Conservation (phyloP, 2,329 filamentous ascomycete genomes). For the Mycosphaerella sp. region DNA sequence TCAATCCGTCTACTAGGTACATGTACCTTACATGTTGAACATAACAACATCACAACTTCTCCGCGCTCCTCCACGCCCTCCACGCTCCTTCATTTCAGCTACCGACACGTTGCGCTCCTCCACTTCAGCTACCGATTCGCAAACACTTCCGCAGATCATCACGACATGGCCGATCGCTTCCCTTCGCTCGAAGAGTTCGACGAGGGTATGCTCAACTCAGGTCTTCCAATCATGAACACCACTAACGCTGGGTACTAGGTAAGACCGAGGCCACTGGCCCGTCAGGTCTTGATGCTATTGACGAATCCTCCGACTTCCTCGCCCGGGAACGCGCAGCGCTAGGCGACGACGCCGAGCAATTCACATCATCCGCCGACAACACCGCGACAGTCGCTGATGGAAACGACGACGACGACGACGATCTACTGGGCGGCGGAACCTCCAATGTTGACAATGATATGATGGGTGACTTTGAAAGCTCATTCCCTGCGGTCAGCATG, state of each 20-base stretch:
- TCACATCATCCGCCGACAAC: constrained; percentile 68
- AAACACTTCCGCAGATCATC: background rate
- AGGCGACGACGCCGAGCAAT: constrained; percentile 89
- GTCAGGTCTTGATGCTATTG: constrained; percentile 43
- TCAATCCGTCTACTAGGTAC: too few relatives aligned
- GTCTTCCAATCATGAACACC: background rate
- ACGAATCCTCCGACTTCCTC: constrained; percentile 75
- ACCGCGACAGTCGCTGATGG: constrained; percentile 54
- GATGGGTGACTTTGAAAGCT: constrained; percentile 69
- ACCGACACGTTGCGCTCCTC: constrained; percentile 5
- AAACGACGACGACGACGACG: constrained; percentile 59
- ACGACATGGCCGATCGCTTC: constrained; percentile 46
- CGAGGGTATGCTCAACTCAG: constrained; percentile 37
- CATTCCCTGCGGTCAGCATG: constrained; percentile 76
- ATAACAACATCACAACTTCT: background rate
- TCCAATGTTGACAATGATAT: constrained; percentile 23
- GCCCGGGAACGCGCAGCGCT: constrained; percentile 83
- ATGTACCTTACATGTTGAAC: background rate
- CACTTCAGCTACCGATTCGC: background rate
- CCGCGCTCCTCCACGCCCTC: background rate
- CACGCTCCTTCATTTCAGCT: background rate
- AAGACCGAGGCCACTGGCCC: constrained; percentile 59
- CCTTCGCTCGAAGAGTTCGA: constrained; percentile 50
- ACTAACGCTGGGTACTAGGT: constrained; percentile 43
- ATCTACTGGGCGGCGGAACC: constrained; percentile 63